A percentile compares a stretch with the other conserved stretches of the same genome.
These are phyloP conservation scores for Ceratocystiopsis brevicomis DNA, from an alignment of 2,329 filamentous ascomycete genomes.

Conservation along the genomic window DNA sequence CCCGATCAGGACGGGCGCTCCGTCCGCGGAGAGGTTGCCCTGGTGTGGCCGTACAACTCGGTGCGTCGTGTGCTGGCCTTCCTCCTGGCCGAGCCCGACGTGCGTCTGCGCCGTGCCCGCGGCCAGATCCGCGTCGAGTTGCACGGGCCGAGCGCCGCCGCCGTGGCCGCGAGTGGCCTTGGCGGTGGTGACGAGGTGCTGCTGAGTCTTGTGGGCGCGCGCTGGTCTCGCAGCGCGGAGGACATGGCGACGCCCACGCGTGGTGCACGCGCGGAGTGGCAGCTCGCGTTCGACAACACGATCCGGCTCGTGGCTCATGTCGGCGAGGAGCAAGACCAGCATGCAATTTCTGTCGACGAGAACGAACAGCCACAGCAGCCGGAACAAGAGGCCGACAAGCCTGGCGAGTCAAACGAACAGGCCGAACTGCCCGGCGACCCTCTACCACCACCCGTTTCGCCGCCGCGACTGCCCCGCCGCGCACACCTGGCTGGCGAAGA, in stretches of 20 bases:
- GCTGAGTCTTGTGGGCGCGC: slow-evolving; percentile 48
- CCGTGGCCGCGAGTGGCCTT: slow-evolving; percentile 45
- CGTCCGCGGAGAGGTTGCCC: slow-evolving; percentile 56
- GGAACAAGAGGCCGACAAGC: neutral
- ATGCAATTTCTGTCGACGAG: slow-evolving; percentile 34
- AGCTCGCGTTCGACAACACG: slow-evolving; percentile 33
- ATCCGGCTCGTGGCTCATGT: slow-evolving; percentile 29
- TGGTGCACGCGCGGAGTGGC: slow-evolving; percentile 36
- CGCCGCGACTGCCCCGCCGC: slow-evolving; percentile 4
- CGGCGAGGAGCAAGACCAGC: slow-evolving; percentile 27
- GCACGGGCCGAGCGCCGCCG: slow-evolving; percentile 47
- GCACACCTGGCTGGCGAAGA: slow-evolving; percentile 20
- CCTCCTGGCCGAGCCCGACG: slow-evolving; percentile 68
- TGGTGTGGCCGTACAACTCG: slow-evolving; percentile 83
- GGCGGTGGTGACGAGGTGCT: slow-evolving; percentile 62
- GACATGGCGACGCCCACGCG: slow-evolving; percentile 23
- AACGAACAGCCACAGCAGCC: slow-evolving; percentile 10
- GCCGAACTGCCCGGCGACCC: neutral
- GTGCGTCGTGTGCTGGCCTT: slow-evolving; percentile 56
- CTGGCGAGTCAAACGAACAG: neutral
- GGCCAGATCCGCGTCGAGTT: slow-evolving; percentile 73
- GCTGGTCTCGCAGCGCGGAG: slow-evolving; percentile 37
- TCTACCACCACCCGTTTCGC: slow-evolving; percentile 1
- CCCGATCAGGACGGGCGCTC: slow-evolving; percentile 20
- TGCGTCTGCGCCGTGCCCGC: slow-evolving; percentile 53